Evolutionary conservation across 345 rosid species (phyloP).

Genomic region (Citrus sp.): DNA sequence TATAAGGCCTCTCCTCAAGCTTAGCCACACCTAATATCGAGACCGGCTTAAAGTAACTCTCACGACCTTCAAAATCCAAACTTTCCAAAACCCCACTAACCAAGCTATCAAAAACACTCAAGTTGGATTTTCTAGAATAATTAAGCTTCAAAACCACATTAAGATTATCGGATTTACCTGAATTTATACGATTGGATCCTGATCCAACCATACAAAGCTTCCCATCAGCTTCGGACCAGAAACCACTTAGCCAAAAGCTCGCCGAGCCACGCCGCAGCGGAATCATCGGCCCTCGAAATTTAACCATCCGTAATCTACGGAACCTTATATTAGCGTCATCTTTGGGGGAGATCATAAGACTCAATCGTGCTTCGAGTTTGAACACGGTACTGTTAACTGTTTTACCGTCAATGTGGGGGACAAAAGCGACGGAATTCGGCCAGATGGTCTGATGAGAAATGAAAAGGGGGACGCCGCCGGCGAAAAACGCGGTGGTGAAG

Average conservation of each 20-base stretch:
- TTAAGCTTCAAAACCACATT: constrained; percentile 59
- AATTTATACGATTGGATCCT: constrained; percentile 22
- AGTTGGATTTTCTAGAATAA: constrained; percentile 37
- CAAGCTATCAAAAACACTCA: constrained; percentile 50
- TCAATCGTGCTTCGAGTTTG: constrained; percentile 38
- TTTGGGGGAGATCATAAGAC: constrained; percentile 22
- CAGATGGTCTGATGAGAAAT: neutral
- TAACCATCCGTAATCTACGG: constrained; percentile 35
- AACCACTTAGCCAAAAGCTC: constrained; percentile 55
- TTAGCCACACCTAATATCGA: constrained; percentile 54
- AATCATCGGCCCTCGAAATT: constrained; percentile 48
- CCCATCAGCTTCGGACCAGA: constrained; percentile 69
- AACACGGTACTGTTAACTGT: constrained; percentile 25
- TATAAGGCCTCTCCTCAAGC: constrained; percentile 37
- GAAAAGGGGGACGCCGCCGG: constrained; percentile 49
- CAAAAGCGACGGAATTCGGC: constrained; percentile 30
- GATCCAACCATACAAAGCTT: constrained; percentile 90
- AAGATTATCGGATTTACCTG: constrained; percentile 28
- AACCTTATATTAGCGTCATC: neutral
- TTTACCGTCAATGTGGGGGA: constrained; percentile 13
- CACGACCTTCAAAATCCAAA: constrained; percentile 24
- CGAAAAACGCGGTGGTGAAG: constrained; percentile 40
- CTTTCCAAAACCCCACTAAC: constrained; percentile 63
- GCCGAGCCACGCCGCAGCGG: constrained; percentile 29
- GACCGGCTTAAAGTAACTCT: constrained; percentile 45